A percentile compares a stretch with the other conserved stretches of the same genome.
phyloP scores from a whole-genome alignment of 345 rosid genomes.

The Arabis hirsuta region DNA sequence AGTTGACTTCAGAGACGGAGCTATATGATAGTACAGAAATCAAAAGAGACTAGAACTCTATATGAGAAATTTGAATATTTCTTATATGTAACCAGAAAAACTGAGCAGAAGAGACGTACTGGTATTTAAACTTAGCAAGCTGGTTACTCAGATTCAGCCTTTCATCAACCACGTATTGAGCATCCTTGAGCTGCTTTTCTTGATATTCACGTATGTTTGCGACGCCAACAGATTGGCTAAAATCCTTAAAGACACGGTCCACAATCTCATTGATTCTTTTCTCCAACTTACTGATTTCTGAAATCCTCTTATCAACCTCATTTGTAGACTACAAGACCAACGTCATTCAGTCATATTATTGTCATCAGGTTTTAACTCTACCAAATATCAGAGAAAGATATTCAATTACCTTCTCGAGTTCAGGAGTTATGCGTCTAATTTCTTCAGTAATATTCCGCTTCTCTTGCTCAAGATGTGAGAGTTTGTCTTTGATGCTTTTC shows the following conservation, averaged over 20 bases:
- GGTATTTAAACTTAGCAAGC: slow-evolving; percentile 92
- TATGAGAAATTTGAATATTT: neutral
- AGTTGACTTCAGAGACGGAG: slow-evolving; percentile 20
- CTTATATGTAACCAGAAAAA: slow-evolving; percentile 24
- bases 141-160: slow-evolving; percentile 89
- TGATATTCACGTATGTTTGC: slow-evolving; percentile 94
- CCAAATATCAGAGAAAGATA: slow-evolving; percentile 26
- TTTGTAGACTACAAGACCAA: slow-evolving; percentile 62
- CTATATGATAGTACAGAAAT: slow-evolving; percentile 20
- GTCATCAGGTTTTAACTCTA: slow-evolving; percentile 27
- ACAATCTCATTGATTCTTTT: slow-evolving; percentile 87
- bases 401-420: slow-evolving; percentile 66
- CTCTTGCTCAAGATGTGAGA: slow-evolving; percentile 72
- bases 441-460: slow-evolving; percentile 66
- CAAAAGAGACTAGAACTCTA: slow-evolving; percentile 19
- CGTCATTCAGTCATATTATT: slow-evolving; percentile 24
- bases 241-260: slow-evolving; percentile 73
- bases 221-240: slow-evolving; percentile 83
- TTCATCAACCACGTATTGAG: slow-evolving; percentile 85
- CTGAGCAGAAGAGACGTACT: slow-evolving; percentile 63
- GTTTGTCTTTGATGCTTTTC: slow-evolving; percentile 90
- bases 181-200: slow-evolving; percentile 93
- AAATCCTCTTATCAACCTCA: slow-evolving; percentile 63
- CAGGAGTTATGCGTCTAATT: slow-evolving; percentile 68
- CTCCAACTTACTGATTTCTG: slow-evolving; percentile 74